Evolutionary conservation across 2,329 filamentous ascomycete species (phyloP), one percentile per base, ranked within the genome.

Genomic region (Paraconiothyrium brasiliense): DNA sequence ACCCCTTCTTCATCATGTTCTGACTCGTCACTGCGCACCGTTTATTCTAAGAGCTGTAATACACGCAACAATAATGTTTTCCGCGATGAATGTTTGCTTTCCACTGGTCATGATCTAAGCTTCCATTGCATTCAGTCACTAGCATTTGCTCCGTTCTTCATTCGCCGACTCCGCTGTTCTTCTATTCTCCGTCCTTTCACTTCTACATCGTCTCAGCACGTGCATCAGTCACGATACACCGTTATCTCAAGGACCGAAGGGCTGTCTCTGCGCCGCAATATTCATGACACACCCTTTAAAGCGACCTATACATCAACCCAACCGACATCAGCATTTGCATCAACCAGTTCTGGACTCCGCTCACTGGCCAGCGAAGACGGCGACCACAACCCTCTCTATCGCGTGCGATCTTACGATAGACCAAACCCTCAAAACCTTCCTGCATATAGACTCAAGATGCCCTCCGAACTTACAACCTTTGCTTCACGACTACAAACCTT

Each of bases 71-170:
- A 32, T 30, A 10, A 39, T 0, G 34, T 24, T 20, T 16, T n/a
- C 1, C 7, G 14, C 34, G 37, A 20, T 30, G 24, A 54, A 2
- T 43, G n/a, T 41, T 27, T 35, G n/a, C 20, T n/a, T 41, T 41
- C 35, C 11, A 2, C 37, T 43, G 3, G 37, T 30, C 51, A 32
- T 20, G 8, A 10, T 14, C 9, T 43, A 37, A 11, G n/a, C 14
- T 43, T 54, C 14, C 20, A 16, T 5, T 43, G 43, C 37, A 13
- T 27, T n/a, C 22, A 27, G 6, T 54, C 37, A 43, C 51, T 54
- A n/a, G 37, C 51, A 14, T n/a, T 13, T 44, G 51, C 24, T 43
- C 51, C 51, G 51, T 32, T 44, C 14, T 32, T 54, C 8, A 20
- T 54, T 54, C 50, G 24, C 37, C 51, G 51, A n/a, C 1, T 41